Conservation (phyloP, 2,329 filamentous ascomycete genomes). For the Nemania serpens region DNA sequence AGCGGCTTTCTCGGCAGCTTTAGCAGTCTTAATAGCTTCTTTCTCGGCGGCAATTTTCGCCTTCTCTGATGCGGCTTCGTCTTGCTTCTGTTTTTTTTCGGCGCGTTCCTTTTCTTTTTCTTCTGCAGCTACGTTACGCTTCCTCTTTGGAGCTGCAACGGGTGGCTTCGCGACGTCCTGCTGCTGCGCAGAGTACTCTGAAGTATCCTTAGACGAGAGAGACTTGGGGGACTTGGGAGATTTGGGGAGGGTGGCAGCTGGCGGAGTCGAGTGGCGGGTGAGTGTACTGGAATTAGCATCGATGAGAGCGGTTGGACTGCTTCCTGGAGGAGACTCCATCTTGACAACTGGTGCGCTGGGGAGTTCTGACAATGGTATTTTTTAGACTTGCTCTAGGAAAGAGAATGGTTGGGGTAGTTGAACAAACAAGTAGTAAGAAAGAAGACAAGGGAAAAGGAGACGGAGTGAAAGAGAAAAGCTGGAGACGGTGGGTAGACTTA, state of each 20-base stretch:
- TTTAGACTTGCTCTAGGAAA: conserved; percentile 13
- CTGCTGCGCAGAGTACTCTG: conserved; percentile 22
- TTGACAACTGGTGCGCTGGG: conserved; percentile 30
- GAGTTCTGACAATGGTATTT: conserved; percentile 16
- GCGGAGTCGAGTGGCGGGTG: conserved; percentile 44
- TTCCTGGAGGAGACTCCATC: conserved; percentile 36
- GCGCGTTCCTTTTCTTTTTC: conserved; percentile 49
- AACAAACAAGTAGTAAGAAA: conserved; percentile 1
- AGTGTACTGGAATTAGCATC: conserved; percentile 51
- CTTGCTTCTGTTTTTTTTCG: conserved; percentile 55
- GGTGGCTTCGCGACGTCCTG: neutral
- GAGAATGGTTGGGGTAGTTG: conserved; percentile 7
- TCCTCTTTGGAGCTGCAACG: conserved; percentile 41
- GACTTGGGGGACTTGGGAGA: no score
- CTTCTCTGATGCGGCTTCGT: conserved; percentile 47
- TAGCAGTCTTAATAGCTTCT: conserved; percentile 19
- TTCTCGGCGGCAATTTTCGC: conserved; percentile 30
- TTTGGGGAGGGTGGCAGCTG: conserved; percentile 39
- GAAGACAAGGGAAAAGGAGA: neutral
- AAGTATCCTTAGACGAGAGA: conserved; percentile 30
- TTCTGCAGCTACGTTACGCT: conserved; percentile 45
- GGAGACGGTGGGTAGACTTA: conserved; percentile 21
- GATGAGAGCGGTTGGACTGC: conserved; percentile 45
- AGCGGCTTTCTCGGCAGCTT: conserved; percentile 42
- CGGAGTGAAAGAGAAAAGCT: neutral